phyloP scores from a whole-genome alignment of 169 alveolate genomes.

The Miamiensis avidus region DNA sequence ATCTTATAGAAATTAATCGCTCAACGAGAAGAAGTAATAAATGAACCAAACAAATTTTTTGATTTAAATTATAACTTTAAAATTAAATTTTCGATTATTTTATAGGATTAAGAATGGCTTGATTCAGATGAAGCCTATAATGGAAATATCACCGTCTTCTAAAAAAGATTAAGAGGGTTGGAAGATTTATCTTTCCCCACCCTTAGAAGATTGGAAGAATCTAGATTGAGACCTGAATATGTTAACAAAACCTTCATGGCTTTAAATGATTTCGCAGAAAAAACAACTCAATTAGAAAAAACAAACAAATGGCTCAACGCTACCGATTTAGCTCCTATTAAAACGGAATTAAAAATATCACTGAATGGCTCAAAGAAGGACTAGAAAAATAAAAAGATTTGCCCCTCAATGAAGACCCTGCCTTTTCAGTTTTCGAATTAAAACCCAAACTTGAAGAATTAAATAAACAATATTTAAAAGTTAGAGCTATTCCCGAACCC shows the following conservation, averaged over 20 bases:
- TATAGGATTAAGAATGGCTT: slow-evolving; percentile 22
- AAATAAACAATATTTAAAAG: slow-evolving; percentile 26
- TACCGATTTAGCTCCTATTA: slow-evolving; percentile 13
- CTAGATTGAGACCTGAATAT: slow-evolving; percentile 32
- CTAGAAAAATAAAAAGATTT: slow-evolving; percentile 4
- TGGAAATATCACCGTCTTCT: slow-evolving; percentile 21
- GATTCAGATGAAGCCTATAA: slow-evolving; percentile 40
- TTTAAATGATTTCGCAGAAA: slow-evolving; percentile 21
- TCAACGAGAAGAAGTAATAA: slow-evolving; percentile 13
- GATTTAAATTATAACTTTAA: not conserved
- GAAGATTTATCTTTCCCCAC: slow-evolving; percentile 20
- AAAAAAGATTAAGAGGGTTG: slow-evolving; percentile 3
- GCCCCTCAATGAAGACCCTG: slow-evolving; percentile 39
- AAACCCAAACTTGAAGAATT: slow-evolving; percentile 29
- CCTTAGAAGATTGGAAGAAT: slow-evolving; percentile 31
- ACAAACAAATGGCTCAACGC: slow-evolving; percentile 31
- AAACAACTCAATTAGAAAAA: slow-evolving; percentile 14
- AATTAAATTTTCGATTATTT: not conserved
- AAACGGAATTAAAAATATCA: slow-evolving; percentile 2
- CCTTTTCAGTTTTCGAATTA: slow-evolving; percentile 28
- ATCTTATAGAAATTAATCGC: slow-evolving; percentile 10
- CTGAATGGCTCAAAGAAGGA: slow-evolving; percentile 24
- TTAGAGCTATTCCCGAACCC: slow-evolving; percentile 36
- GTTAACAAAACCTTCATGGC: slow-evolving; percentile 25
- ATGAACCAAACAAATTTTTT: not conserved